phyloP scores from a whole-genome alignment of 208 protist genomes.

The Leptomonas pyrrhocoris region DNA sequence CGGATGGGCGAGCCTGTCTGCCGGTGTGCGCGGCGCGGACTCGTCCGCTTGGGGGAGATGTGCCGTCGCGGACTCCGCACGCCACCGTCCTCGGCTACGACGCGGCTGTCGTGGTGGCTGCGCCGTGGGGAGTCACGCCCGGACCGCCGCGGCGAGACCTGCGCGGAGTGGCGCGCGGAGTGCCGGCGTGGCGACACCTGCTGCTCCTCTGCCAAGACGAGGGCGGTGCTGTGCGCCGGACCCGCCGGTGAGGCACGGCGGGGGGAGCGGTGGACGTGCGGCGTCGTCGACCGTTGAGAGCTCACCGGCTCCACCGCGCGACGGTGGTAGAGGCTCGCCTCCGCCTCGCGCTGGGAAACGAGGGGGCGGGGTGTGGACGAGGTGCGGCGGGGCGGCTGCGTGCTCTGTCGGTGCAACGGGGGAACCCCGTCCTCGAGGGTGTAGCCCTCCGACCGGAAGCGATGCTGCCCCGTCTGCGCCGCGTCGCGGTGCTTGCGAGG shows the following conservation, averaged over 20 bases:
- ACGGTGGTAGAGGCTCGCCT: slow-evolving; percentile 20
- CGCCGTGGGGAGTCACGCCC: slow-evolving; percentile 23
- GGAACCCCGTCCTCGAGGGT: slow-evolving; percentile 23
- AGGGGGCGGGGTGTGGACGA: slow-evolving; percentile 18
- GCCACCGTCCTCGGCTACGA: slow-evolving; percentile 7
- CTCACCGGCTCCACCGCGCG: slow-evolving; percentile 24
- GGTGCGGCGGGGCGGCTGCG: slow-evolving; percentile 34
- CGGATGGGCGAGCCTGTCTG: slow-evolving; percentile 18
- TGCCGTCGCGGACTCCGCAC: slow-evolving; percentile 26
- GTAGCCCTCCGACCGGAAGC: slow-evolving; percentile 18
- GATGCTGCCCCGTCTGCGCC: slow-evolving; percentile 1
- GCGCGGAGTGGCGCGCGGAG: slow-evolving; percentile 9
- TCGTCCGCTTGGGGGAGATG: slow-evolving; percentile 1
- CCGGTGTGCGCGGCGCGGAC: slow-evolving; percentile 21
- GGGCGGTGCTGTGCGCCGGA: slow-evolving; percentile 14
- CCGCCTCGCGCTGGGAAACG: slow-evolving; percentile 4
- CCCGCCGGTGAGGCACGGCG: slow-evolving; percentile 10
- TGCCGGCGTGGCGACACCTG: slow-evolving; percentile 11
- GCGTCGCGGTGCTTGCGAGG: slow-evolving; percentile 9
- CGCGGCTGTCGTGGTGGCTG: slow-evolving; percentile 20
- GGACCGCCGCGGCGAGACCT: slow-evolving; percentile 18
- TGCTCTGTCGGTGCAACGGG: slow-evolving; percentile 38
- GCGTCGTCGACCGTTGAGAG: slow-evolving; percentile 1
- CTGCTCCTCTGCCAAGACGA: slow-evolving; percentile 22
- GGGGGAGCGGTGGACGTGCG: slow-evolving; percentile 4